Evolutionary conservation across 2,329 filamentous ascomycete species (phyloP), one percentile per base, ranked within the genome.

Genomic region (Claviceps cyperi): DNA sequence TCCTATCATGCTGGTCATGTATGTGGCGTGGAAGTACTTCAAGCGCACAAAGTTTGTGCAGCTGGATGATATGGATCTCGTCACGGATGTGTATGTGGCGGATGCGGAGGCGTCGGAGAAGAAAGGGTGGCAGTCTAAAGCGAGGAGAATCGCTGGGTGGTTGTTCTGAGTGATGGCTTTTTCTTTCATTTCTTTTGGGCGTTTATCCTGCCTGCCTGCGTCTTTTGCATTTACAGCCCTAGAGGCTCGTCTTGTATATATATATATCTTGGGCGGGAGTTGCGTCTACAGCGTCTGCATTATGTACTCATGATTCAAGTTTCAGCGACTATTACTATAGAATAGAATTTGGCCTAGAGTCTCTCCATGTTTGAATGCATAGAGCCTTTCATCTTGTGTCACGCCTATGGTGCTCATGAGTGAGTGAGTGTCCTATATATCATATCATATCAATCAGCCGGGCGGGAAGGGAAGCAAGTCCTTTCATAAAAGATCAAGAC

Each of bases 21-120:
- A 77, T 59, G 43, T 82, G 0, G 78, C 71, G 5, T 91, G 84
- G 82, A 92, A 91, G 64, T 24, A 86, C 1, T 51, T 80, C 53
- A 82, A 86, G 64, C 74, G 70, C 60, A 86, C 83, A 0, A 79
- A 73, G 54, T 70, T 75, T 51, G 65, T 74, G 35, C 70, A 66
- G 41, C 66, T 79, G 0, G 66, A 75, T 1, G 76, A 85, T 46
- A 77, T 82, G 24, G 83, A 88, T 61, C 63, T 87, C 17, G 65
- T 73, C 38, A 75, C 76, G 22, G 82, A 83, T 54, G 64, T 85
- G 9, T 75, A 78, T 2, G 59, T 74, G 14, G 74, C 78, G 63
- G 51, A 52, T 9, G 59, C 64, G 7, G 59, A 59, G 49, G 59
- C 58, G 17, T 57, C 57, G 48, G 51, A 52, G 1, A 56, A 58